Percentiles rank a stretch among this genome's conserved stretches.
phyloP scores from a whole-genome alignment of 2,329 filamentous ascomycete species.

The Arthroderma sp. region DNA sequence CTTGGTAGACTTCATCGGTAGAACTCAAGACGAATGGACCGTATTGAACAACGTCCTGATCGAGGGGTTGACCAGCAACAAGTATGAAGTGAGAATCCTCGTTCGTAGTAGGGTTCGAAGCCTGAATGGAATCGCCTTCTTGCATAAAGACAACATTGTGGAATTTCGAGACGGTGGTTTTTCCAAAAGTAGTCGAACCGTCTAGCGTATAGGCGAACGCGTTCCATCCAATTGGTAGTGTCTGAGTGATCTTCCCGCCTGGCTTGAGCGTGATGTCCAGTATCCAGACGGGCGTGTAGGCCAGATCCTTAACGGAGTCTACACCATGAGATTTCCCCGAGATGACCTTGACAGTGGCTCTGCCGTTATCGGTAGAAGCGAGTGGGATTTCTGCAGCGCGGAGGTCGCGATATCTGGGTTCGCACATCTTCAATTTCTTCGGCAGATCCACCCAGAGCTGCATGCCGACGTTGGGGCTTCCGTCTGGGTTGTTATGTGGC shows the following conservation, averaged over 20 bases:
- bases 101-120: constrained; percentile 55
- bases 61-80: constrained; percentile 65
- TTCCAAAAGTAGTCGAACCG: constrained; percentile 55
- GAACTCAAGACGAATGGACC: constrained; percentile 71
- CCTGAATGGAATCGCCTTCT: constrained; percentile 62
- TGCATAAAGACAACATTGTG: constrained; percentile 84
- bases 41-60: constrained; percentile 72
- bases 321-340: constrained; percentile 72
- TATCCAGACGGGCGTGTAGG: constrained; percentile 96
- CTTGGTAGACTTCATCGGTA: constrained; percentile 62
- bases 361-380: constrained; percentile 58
- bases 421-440: constrained; percentile 66
- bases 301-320: constrained; percentile 77
- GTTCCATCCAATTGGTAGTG: constrained; percentile 71
- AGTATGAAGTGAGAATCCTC: constrained; percentile 47
- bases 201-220: constrained; percentile 78
- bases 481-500: constrained; percentile 67
- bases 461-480: constrained; percentile 68
- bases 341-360: constrained; percentile 78
- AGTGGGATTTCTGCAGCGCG: constrained; percentile 64
- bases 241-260: constrained; percentile 64
- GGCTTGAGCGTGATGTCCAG: constrained; percentile 71
- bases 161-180: constrained; percentile 52
- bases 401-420: constrained; percentile 84
- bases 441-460: constrained; percentile 90